Conservation (phyloP, 305 asterid genomes). For the Ajuga reptans region DNA sequence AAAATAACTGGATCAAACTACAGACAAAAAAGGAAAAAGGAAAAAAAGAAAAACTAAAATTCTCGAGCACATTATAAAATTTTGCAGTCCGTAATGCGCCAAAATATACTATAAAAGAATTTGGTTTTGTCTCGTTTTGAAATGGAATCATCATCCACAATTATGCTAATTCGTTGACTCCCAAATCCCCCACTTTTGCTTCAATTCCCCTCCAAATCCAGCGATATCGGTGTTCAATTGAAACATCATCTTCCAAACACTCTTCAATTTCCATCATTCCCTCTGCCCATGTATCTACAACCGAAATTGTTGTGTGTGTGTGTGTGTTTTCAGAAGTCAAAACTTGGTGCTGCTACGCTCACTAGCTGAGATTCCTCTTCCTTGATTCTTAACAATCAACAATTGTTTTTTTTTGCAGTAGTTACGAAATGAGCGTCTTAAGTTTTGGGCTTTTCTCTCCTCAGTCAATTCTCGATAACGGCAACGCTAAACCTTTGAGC, state of each 20-base stretch:
- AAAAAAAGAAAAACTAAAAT: no score
- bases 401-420: neutral
- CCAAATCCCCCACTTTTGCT: neutral
- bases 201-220: constrained; percentile 14
- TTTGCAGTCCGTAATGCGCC: neutral
- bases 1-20: no score
- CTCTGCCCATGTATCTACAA: no score
- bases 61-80: no score
- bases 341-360: neutral
- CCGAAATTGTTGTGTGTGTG: neutral
- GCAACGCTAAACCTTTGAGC: constrained; percentile 27
- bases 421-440: constrained; percentile 33
- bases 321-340: neutral
- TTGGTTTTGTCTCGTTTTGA: neutral
- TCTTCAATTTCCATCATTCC: neutral
- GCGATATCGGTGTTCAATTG: neutral
- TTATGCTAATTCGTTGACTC: constrained; percentile 15
- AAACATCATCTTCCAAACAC: neutral
- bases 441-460: constrained; percentile 29
- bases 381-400: constrained; percentile 16
- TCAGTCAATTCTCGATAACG: constrained; percentile 25
- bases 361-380: constrained; percentile 12
- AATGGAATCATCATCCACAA: constrained; percentile 17
- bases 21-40: no score
- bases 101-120: no score